A percentile compares a stretch with the other conserved stretches of the same genome.
These are phyloP conservation scores for Botrytis deweyae DNA, from an alignment of 2,329 filamentous ascomycete genomes.

Conservation along the genomic window DNA sequence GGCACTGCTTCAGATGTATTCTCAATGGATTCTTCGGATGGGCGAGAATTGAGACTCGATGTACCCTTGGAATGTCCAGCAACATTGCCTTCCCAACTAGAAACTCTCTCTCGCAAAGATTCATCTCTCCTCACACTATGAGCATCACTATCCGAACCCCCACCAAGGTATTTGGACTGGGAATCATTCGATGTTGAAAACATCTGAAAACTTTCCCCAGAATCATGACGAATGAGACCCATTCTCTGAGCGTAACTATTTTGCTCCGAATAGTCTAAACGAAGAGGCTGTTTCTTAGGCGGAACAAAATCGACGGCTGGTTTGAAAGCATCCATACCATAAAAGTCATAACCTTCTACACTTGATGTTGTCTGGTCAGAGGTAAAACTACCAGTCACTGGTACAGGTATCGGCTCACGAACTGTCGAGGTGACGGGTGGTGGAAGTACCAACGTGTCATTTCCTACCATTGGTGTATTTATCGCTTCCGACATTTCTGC, in stretches of 20 bases:
- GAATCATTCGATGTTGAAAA: conserved; percentile 57
- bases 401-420: conserved; percentile 35
- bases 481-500: conserved; percentile 31
- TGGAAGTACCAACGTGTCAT: conserved; percentile 36
- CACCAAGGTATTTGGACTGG: conserved; percentile 41
- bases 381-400: conserved; percentile 26
- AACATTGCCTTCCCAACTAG: conserved; percentile 37
- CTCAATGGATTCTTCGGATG: conserved; percentile 19
- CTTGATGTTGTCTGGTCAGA: conserved; percentile 30
- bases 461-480: conserved; percentile 38
- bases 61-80: conserved; percentile 22
- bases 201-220: conserved; percentile 58
- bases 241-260: conserved; percentile 28
- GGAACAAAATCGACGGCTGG: conserved; percentile 54
- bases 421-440: conserved; percentile 30
- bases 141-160: conserved; percentile 37
- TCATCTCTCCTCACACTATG: conserved; percentile 26
- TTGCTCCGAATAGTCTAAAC: conserved; percentile 38
- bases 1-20: conserved; percentile 12
- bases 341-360: conserved; percentile 63
- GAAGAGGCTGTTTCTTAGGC: conserved; percentile 43
- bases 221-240: conserved; percentile 51
- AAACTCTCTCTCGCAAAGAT: conserved; percentile 33
- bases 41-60: conserved; percentile 26
- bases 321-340: conserved; percentile 56